Base-by-base conservation (phyloP, 2,329 filamentous ascomycete species). In the Claviceps lovelessii region DNA sequence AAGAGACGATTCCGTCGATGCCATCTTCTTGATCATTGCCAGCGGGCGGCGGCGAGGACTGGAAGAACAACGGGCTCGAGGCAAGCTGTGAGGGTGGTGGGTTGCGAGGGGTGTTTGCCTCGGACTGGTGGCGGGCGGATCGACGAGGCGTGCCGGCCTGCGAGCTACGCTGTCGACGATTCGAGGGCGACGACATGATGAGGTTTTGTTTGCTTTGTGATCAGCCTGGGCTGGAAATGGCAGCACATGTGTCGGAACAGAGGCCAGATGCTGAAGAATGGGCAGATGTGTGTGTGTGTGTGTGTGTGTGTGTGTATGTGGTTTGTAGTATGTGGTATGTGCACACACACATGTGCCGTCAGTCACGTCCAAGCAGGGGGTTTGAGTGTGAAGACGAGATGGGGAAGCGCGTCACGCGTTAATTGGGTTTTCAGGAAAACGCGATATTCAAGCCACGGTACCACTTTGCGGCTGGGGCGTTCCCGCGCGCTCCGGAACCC, bases 31-130 rank as follows among this genome's bases (percentile, higher is more conserved):
- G 58, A 5, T 56, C 61, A 39, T 54, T 58, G 35, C 58, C 61
- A n/a, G 61, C 62, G 9, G 53, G 57, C 1, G 66, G 63, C 15
- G 63, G 70, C 7, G 75, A 73, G 2, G 76, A 81, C 62, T 78
- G 81, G 69, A 84, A 94, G 69, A 88, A 87, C 59, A 95, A 76
- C 45, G 90, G 90, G 56, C 90, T 95, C 4, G 89, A 93, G 5
- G 81, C 80, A 58, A 84, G 73, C 61, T 77, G 74, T 28, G 76
- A 75, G 28, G 70, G 61, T 39, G 70, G 61, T 39, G 72, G 71
- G 52, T 74, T 73, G 58, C 77, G 77, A 52, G 76, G 78, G 47
- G 65, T 67, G 41, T 54, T 59, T 42, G 63, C 60, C 55, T 68
- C 61, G 17, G 68, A 63, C 53, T 67, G 76, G 53, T 67, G 76